Evolutionary conservation across 768 basidiomycete species (phyloP), one percentile per base, ranked within the genome.

Genomic region (Termitomyces sp.): DNA sequence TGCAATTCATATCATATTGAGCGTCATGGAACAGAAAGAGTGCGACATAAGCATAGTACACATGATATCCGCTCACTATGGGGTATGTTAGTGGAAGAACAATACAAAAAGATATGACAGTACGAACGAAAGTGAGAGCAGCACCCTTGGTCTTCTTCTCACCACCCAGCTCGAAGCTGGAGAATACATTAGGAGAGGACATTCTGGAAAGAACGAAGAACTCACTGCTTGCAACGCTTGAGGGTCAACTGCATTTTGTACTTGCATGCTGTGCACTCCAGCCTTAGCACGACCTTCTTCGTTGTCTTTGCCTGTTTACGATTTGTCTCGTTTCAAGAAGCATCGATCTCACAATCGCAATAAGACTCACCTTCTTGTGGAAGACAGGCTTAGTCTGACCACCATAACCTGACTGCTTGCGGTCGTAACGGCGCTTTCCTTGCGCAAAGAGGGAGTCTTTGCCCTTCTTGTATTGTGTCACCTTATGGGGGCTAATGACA

Each of bases 381-480:
- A 99, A 99, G 77, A 99, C 95, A 60, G 96, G 96, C 82, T 99
- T 99, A 59, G 96, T 99, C 84, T 99, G 96, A 79, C 96, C 96
- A 90, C 96, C 96, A 79, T 98, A 98, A 77, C 96, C 92, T 63
- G 88, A 89, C 76, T 92, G 94, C 85, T 97, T 96, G 70, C 96
- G 89, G 82, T 98, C 97, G 79, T 99, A 98, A 80, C 97, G 94
- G 69, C 97, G 91, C 87, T 99, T 98, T 80, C 97, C 97, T 80
- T 99, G 96, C 53, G 92, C 97, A 72, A 92, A 91, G 62, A 95
- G 78, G 59, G 97, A 98, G 72, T 93, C 96, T 79, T 99, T 98
- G 73, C 97, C 97, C 85, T 93, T 97, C 88, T 99, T 99, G 86
- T 98, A 99, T 75, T 99, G 96, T 59, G 96, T 98, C 69, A 99